These are phyloP conservation scores for Aspergillus uvarum DNA, from an alignment of 2,329 filamentous ascomycete species.

Conservation along the genomic window DNA sequence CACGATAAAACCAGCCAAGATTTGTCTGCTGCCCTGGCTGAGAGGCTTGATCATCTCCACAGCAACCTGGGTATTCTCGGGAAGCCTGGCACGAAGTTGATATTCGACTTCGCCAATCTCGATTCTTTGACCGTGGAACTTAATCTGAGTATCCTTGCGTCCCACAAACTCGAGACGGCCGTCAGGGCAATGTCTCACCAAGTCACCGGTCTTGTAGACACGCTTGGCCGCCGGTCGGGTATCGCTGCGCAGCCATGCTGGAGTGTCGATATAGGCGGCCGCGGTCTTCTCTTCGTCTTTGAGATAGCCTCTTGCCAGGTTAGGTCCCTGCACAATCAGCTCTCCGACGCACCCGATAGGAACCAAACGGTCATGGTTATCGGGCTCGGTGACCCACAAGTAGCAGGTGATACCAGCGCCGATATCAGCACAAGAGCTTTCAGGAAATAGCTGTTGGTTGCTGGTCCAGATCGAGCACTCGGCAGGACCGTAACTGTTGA, in stretches of 20 bases:
- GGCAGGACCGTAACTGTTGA: conserved; percentile 5
- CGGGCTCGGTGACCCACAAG: not conserved
- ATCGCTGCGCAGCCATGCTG: not conserved
- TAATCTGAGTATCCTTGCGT: no score
- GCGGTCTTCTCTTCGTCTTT: conserved; percentile 1
- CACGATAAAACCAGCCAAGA: not conserved
- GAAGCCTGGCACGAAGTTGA: not conserved
- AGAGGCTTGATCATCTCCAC: not conserved
- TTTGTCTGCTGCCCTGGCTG: not conserved
- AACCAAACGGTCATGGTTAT: not conserved
- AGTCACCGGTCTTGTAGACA: conserved; percentile 1
- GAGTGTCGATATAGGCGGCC: not conserved
- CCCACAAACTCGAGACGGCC: not conserved
- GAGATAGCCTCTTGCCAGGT: conserved; percentile 1
- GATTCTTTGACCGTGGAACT: not conserved
- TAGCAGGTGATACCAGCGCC: not conserved
- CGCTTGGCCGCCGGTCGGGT: not conserved
- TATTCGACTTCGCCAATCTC: conserved; percentile 1
- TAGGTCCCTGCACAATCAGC: conserved; percentile 2
- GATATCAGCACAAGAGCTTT: not conserved
- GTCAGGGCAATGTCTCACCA: not conserved
- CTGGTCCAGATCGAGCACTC: conserved; percentile 1
- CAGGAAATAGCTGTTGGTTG: not conserved
- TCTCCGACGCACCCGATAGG: conserved; percentile 3
- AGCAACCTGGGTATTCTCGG: not conserved